Evolutionary conservation across 2,329 filamentous ascomycete genomes (phyloP).

Genomic region (Alternaria metachromatica): DNA sequence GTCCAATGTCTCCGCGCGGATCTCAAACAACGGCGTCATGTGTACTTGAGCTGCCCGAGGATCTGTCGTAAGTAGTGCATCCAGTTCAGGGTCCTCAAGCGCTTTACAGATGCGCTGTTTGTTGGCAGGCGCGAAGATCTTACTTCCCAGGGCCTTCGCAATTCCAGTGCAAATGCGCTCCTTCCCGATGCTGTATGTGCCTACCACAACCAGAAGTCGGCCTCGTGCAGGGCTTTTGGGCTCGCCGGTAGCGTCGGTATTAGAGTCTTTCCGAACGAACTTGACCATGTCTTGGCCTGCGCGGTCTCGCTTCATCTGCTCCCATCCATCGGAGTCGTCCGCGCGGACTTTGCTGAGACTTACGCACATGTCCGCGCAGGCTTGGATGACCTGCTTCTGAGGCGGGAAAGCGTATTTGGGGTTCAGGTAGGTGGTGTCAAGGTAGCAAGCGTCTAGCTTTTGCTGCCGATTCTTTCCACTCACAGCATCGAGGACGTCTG

Average conservation of each 20-base stretch:
- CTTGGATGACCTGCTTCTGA: conserved; percentile 84
- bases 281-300: conserved; percentile 67
- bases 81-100: conserved; percentile 83
- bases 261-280: conserved; percentile 61
- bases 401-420: conserved; percentile 93
- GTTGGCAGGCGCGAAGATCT: conserved; percentile 83
- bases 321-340: conserved; percentile 63
- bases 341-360: conserved; percentile 71
- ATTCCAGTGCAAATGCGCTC: conserved; percentile 95
- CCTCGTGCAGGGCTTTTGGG: conserved; percentile 55
- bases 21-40: conserved; percentile 96
- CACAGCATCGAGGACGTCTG: conserved; percentile 72
- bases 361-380: conserved; percentile 88
- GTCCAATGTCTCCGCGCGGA: conserved; percentile 86
- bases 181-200: conserved; percentile 98
- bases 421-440: conserved; percentile 96
- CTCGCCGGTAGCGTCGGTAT: conserved; percentile 38
- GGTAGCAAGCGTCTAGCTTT: conserved; percentile 92
- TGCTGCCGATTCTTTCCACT: conserved; percentile 78
- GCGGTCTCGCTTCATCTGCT: conserved; percentile 62
- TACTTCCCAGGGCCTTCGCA: conserved; percentile 80
- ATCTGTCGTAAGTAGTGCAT: conserved; percentile 76
- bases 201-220: conserved; percentile 87
- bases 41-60: conserved; percentile 90
- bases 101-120: conserved; percentile 87